These are phyloP conservation scores for Rostrohypoxylon terebratum DNA, from an alignment of 495 filamentous ascomycete genomes.

Conservation along the genomic window DNA sequence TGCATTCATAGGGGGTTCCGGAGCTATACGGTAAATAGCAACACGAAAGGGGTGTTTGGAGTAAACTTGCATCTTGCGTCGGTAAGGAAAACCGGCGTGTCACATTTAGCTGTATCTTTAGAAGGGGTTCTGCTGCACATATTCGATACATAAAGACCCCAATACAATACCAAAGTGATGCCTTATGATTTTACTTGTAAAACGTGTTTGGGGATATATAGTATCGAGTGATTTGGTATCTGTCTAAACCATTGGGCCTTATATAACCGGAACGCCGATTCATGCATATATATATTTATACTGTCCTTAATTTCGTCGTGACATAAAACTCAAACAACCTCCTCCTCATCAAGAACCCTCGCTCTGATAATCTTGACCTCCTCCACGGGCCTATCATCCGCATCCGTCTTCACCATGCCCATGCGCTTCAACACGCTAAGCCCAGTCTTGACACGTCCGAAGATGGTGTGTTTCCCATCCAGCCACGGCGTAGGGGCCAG, in stretches of 20 bases:
- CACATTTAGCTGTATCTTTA: conserved; percentile 39
- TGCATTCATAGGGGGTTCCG: conserved; percentile 46
- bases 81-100: conserved; percentile 30
- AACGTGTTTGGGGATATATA: neutral
- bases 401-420: conserved; percentile 88
- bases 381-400: conserved; percentile 81
- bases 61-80: conserved; percentile 40
- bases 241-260: conserved; percentile 16
- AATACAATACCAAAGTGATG: conserved; percentile 4
- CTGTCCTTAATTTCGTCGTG: neutral
- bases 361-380: conserved; percentile 85
- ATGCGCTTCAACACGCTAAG: conserved; percentile 87
- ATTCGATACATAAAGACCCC: conserved; percentile 32
- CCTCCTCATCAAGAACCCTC: conserved; percentile 67
- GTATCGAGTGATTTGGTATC: conserved; percentile 34
- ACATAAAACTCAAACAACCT: neutral
- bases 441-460: conserved; percentile 89
- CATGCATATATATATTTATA: conserved; percentile 13
- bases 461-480: conserved; percentile 98
- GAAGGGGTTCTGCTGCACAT: conserved; percentile 44
- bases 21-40: conserved; percentile 33
- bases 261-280: conserved; percentile 24
- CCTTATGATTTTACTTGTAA: conserved; percentile 12
- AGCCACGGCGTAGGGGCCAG: conserved; percentile 96
- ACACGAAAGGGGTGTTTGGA: conserved; percentile 29